Percentiles rank a stretch among this genome's conserved stretches.
These are phyloP conservation scores for Taxillus chinensis DNA, from an alignment of 164 flowering plant species.

Conservation along the genomic window DNA sequence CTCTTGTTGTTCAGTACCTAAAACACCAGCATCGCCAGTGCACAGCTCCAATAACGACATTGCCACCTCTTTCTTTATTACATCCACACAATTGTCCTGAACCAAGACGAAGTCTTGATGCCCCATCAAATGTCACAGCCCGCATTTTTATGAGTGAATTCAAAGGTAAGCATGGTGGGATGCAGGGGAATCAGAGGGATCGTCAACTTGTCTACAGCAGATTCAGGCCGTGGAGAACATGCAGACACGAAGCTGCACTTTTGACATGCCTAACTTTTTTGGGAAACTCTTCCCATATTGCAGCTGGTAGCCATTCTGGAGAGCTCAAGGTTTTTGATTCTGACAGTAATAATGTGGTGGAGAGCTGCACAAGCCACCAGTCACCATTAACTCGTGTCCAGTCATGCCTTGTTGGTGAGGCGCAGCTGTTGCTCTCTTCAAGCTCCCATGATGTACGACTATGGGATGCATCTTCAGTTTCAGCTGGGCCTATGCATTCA, in stretches of 20 bases:
- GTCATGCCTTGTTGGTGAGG: conserved; percentile 42
- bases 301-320: conserved; percentile 68
- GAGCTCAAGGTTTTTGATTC: conserved; percentile 82
- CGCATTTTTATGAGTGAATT: conserved; percentile 74
- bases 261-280: conserved; percentile 76
- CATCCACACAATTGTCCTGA: conserved; percentile 96
- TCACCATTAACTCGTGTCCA: conserved; percentile 59
- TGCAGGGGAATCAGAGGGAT: conserved; percentile 67
- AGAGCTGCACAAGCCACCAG: conserved; percentile 69
- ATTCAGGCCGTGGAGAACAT: conserved; percentile 90
- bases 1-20: conserved; percentile 83
- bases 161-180: conserved; percentile 58
- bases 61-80: conserved; percentile 89
- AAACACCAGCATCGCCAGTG: conserved; percentile 99
- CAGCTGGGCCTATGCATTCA: conserved; percentile 60
- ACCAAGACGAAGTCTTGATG: conserved; percentile 72
- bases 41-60: conserved; percentile 91
- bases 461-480: conserved; percentile 76
- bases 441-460: conserved; percentile 64
- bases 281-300: conserved; percentile 64
- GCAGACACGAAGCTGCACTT: conserved; percentile 80
- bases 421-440: conserved; percentile 73
- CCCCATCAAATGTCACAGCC: conserved; percentile 81
- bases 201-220: conserved; percentile 92
- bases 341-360: conserved; percentile 52